A percentile compares a stretch with the other conserved stretches of the same genome.
Conservation (phyloP, 768 basidiomycete genomes). For the Kockovaella imperatae region DNA sequence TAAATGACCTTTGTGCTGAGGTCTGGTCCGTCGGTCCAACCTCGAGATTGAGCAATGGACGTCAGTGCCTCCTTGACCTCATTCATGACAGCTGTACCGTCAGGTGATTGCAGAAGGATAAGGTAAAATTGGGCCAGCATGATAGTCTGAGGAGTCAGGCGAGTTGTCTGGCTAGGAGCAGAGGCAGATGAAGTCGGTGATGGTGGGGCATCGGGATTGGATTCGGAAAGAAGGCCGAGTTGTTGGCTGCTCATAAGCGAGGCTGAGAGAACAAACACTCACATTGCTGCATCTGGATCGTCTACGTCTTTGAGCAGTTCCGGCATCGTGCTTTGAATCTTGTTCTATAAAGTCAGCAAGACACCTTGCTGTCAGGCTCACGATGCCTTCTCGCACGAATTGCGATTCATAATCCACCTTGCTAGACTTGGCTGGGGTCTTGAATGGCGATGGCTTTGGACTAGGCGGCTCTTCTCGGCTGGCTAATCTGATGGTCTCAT, state of each 20-base stretch:
- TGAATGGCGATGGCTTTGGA: too few species aligned
- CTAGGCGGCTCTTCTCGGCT: too few species aligned
- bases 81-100: slow-evolving; percentile 13
- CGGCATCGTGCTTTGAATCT: slow-evolving; percentile 20
- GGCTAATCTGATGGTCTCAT: slow-evolving; percentile 8
- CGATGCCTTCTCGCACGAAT: too few species aligned
- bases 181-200: slow-evolving; percentile 24
- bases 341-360: slow-evolving; percentile 13
- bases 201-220: slow-evolving; percentile 21
- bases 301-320: slow-evolving; percentile 17
- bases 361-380: too few species aligned
- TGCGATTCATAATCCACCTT: too few species aligned
- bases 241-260: slow-evolving; percentile 16
- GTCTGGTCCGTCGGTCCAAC: slow-evolving; percentile 20
- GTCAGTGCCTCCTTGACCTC: slow-evolving; percentile 30
- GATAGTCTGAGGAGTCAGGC: slow-evolving; percentile 28
- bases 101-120: slow-evolving; percentile 12
- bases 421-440: too few species aligned
- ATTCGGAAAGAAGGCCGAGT: slow-evolving; percentile 17
- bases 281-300: not conserved
- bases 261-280: not conserved
- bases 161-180: slow-evolving; percentile 9
- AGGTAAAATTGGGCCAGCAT: slow-evolving; percentile 27
- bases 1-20: slow-evolving; percentile 35
- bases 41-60: slow-evolving; percentile 18